These are phyloP conservation scores for Mucor lusitanicus DNA, from an alignment of 371 early-diverging fungal genomes.

Conservation along the genomic window DNA sequence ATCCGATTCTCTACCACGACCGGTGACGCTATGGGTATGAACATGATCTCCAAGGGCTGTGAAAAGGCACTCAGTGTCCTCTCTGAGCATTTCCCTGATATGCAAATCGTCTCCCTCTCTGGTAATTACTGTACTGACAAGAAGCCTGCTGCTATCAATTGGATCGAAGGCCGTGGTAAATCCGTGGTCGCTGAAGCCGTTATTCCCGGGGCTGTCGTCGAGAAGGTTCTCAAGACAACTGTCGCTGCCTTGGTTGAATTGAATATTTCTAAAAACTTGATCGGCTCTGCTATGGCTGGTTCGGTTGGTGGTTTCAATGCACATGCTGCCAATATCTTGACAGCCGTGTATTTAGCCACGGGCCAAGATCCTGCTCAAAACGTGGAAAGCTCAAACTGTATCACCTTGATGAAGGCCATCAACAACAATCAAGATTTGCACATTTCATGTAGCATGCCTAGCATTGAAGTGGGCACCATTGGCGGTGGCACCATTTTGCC, in stretches of 20 bases:
- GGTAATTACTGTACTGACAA: constrained; percentile 98
- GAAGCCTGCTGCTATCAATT: constrained; percentile 96
- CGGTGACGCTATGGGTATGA: constrained; percentile 99
- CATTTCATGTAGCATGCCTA: constrained; percentile 93
- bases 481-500: constrained; percentile 93
- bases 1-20: constrained; percentile 90
- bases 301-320: constrained; percentile 95
- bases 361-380: constrained; percentile 98
- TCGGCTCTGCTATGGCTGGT: constrained; percentile 97
- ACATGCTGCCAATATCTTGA: constrained; percentile 94
- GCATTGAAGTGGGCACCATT: constrained; percentile 93
- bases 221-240: constrained; percentile 85
- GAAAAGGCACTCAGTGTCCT: constrained; percentile 73
- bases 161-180: constrained; percentile 97
- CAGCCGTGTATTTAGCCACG: constrained; percentile 91
- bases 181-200: constrained; percentile 89
- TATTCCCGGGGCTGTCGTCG: constrained; percentile 79
- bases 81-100: constrained; percentile 66
- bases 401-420: constrained; percentile 91
- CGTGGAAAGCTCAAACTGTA: constrained; percentile 92
- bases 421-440: constrained; percentile 80
- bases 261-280: constrained; percentile 86
- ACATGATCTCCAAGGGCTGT: constrained; percentile 97
- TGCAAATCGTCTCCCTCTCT: constrained; percentile 81
- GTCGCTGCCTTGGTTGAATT: constrained; percentile 77